Evolutionary conservation across 2,329 filamentous ascomycete species (phyloP).

Genomic region (Cercospora janseana): DNA sequence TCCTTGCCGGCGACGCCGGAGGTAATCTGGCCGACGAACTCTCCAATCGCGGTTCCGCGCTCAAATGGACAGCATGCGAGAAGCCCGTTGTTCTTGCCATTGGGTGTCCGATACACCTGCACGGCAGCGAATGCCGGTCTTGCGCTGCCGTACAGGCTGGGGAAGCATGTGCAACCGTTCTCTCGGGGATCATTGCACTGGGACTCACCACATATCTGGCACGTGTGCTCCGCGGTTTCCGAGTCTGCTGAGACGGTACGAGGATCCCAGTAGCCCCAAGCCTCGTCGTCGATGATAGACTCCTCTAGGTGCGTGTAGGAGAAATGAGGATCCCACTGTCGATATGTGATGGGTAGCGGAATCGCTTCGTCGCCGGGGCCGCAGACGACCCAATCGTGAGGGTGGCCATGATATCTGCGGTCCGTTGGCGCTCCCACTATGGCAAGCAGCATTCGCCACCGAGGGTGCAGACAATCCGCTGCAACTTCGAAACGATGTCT

Average conservation of each 20-base stretch:
- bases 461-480: conserved; percentile 35
- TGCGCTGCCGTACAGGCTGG: conserved; percentile 51
- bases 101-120: conserved; percentile 53
- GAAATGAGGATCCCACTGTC: conserved; percentile 49
- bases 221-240: conserved; percentile 35
- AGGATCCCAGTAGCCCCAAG: conserved; percentile 53
- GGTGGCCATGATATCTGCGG: conserved; percentile 48
- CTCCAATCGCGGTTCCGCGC: conserved; percentile 53
- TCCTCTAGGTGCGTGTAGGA: conserved; percentile 52
- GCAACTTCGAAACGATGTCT: conserved; percentile 45
- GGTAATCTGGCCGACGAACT: conserved; percentile 57
- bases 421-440: conserved; percentile 47
- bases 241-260: conserved; percentile 43
- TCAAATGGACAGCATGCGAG: conserved; percentile 51
- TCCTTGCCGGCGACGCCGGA: conserved; percentile 53
- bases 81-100: conserved; percentile 57
- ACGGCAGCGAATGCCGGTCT: conserved; percentile 46
- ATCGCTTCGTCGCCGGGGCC: conserved; percentile 44
- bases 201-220: conserved; percentile 47
- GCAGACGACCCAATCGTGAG: conserved; percentile 54
- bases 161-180: conserved; percentile 56
- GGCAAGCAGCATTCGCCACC: conserved; percentile 52
- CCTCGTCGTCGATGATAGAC: conserved; percentile 49
- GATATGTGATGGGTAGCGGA: conserved; percentile 49
- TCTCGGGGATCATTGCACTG: conserved; percentile 52